Base-by-base conservation (phyloP, 108 stramenopile species). In the Cyclostephanos tholiformis region DNA sequence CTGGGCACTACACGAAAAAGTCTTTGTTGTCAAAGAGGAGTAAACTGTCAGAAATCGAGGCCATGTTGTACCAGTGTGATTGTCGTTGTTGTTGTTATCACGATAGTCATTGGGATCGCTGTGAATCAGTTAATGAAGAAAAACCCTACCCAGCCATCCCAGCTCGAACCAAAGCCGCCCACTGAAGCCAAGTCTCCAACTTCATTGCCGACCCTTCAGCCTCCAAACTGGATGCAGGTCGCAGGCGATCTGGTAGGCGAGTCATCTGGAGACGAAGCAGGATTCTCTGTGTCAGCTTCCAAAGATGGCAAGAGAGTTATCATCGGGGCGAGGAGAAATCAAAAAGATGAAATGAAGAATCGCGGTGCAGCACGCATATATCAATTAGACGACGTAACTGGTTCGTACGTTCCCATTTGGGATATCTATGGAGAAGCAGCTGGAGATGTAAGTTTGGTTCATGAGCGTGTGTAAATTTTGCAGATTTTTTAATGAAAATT, bases 201-300 rank as follows among this genome's bases (percentile, higher is more conserved):
- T 62, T 4, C 16, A 29, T 7, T 41, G 39, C 61, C 61, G 43
- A 62, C 61, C 10, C 36, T 11, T 36, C 61, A 10, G 30, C 36
- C 61, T 22, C 61, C 41, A 62, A 62, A 38, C 46, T 76, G 79
- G 75, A 43, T 56, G 17, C 57, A 77, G 51, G 64, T 85, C 49
- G 85, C 82, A 13, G 72, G 36, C 17, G 63, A 81, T 55, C 46
- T 85, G 13, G 36, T 30, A 36, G 85, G 85, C 29, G 79, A 64
- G 58, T 51, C 43, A 39, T 51, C 51, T n/a, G 62, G 56, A 32
- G 85, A 80, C 50, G 69, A 80, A 65, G 55, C 73, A 13, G 82
- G 82, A 57, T 79, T 78, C 71, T 79, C 82, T 30, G 63, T 83
- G 14, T 79, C 82, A 41, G 51, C 58, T 5, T 83, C 82, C 35